Conservation (phyloP, 2,329 filamentous ascomycete genomes). For the Diplocarpon rosae region DNA sequence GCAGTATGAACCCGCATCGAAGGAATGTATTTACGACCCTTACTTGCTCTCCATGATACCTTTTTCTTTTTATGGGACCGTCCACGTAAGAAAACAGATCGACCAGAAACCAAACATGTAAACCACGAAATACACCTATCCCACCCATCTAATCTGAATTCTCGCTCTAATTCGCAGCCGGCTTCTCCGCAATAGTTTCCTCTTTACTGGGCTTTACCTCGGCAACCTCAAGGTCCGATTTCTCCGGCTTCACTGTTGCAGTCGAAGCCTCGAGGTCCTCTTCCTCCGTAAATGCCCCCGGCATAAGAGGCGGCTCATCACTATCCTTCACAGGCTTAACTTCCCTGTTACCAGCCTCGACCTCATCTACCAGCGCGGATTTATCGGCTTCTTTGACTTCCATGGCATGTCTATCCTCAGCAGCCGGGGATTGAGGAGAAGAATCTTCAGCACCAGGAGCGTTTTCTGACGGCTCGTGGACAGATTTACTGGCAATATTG, state of each 20-base stretch:
- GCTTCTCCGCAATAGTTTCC: background rate
- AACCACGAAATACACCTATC: background rate
- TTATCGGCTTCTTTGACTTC: constrained; percentile 14
- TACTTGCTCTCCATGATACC: no score
- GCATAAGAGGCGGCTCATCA: constrained; percentile 11
- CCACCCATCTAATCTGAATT: constrained; percentile 17
- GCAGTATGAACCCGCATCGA: no score
- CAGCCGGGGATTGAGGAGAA: constrained; percentile 5
- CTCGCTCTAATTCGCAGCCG: background rate
- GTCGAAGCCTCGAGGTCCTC: constrained; percentile 19
- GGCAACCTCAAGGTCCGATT: background rate
- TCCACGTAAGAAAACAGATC: no score
- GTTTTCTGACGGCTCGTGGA: constrained; percentile 17
- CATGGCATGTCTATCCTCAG: constrained; percentile 10
- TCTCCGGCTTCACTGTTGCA: constrained; percentile 15
- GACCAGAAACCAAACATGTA: no score
- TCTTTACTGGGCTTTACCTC: background rate
- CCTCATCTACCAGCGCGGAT: constrained; percentile 2
- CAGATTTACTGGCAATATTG: constrained; percentile 18
- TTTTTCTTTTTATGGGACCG: no score
- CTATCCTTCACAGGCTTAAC: constrained; percentile 10
- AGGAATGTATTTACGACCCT: no score
- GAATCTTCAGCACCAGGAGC: constrained; percentile 10
- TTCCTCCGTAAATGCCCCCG: constrained; percentile 8
- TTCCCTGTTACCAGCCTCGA: constrained; percentile 5